Evolutionary conservation across 1,284 basidiomycete genomes (phyloP).

Genomic region (Fomes fomentarius): DNA sequence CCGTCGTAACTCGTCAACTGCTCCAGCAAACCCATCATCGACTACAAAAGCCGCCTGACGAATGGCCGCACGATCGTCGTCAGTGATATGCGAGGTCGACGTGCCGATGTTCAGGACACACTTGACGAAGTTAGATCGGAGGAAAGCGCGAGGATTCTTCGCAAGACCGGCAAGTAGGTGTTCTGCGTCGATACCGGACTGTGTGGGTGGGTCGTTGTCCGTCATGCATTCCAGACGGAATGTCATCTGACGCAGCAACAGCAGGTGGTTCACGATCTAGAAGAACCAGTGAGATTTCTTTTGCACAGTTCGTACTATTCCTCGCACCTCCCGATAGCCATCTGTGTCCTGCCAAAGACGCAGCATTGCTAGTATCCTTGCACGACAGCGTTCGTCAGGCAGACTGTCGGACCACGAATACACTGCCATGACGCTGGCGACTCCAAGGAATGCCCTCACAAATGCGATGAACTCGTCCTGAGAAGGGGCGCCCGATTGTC

Average conservation of each 20-base stretch:
- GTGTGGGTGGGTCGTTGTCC: slow-evolving; percentile 60
- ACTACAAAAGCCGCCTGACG: slow-evolving; percentile 62
- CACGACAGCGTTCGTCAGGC: slow-evolving; percentile 64
- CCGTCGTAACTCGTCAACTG: slow-evolving; percentile 60
- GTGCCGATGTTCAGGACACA: slow-evolving; percentile 55
- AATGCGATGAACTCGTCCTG: slow-evolving; percentile 66
- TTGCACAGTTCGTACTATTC: neutral
- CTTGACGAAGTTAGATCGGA: slow-evolving; percentile 57
- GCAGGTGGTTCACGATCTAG: slow-evolving; percentile 68
- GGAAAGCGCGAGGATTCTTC: slow-evolving; percentile 60
- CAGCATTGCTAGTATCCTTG: slow-evolving; percentile 62
- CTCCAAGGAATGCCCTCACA: slow-evolving; percentile 65
- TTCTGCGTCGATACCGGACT: slow-evolving; percentile 66
- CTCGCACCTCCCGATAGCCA: slow-evolving; percentile 63
- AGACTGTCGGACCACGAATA: slow-evolving; percentile 80
- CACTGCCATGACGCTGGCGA: slow-evolving; percentile 70
- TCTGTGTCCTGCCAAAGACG: slow-evolving; percentile 70
- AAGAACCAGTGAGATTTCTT: neutral
- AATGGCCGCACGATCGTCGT: slow-evolving; percentile 59
- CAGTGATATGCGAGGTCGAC: slow-evolving; percentile 61
- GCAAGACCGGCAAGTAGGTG: slow-evolving; percentile 65
- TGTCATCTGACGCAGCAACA: slow-evolving; percentile 65
- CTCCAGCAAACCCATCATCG: slow-evolving; percentile 65
- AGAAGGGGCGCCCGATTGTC: slow-evolving; percentile 34
- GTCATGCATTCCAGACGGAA: slow-evolving; percentile 66